phyloP scores from a whole-genome alignment of 257 asterid genomes.

The Lycium ferocissimum region DNA sequence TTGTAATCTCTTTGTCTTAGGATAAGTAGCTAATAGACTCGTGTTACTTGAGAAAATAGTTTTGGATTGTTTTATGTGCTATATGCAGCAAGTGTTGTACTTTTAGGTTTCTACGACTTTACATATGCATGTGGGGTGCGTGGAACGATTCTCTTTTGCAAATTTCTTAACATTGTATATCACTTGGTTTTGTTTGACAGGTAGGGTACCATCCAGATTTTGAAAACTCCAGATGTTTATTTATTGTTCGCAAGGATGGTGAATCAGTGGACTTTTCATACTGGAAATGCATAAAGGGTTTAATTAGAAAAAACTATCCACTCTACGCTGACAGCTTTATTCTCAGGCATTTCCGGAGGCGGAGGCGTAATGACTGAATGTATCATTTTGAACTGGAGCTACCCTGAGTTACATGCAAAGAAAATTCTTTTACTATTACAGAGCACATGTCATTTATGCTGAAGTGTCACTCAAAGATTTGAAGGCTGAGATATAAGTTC shows the following conservation, averaged over 20 bases:
- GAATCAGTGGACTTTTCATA: constrained; percentile 88
- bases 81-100: constrained; percentile 4
- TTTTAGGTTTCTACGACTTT: not conserved
- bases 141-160: not conserved
- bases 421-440: constrained; percentile 30
- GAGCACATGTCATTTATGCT: not conserved
- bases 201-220: constrained; percentile 92
- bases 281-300: constrained; percentile 97
- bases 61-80: not conserved
- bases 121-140: not conserved
- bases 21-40: not conserved
- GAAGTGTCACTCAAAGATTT: constrained; percentile 9
- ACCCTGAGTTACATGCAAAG: constrained; percentile 25
- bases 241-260: constrained; percentile 91
- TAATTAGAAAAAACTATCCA: constrained; percentile 87
- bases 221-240: constrained; percentile 78
- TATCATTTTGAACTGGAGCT: constrained; percentile 25
- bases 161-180: constrained; percentile 25
- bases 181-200: constrained; percentile 53
- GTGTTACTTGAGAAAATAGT: not conserved
- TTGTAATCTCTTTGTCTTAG: not conserved
- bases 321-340: constrained; percentile 91
- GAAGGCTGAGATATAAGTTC: constrained; percentile 20
- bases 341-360: constrained; percentile 78
- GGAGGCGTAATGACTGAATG: constrained; percentile 62